Evolutionary conservation across 495 filamentous ascomycete genomes (phyloP).

Genomic region (Penicillium soppii): DNA sequence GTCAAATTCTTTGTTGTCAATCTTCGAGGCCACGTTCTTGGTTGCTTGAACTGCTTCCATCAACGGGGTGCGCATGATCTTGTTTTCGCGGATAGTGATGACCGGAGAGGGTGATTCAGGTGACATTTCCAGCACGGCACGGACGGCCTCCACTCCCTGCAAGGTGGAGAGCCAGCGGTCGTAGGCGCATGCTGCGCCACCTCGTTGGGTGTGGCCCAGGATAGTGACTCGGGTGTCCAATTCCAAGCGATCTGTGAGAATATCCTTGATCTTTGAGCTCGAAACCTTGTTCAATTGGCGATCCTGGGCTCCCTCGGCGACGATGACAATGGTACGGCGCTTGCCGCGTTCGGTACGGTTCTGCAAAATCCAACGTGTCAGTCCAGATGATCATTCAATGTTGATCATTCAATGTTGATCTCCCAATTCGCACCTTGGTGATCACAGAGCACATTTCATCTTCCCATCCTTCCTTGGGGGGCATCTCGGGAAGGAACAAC

Average conservation of each 20-base stretch:
- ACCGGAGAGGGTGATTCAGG: constrained; percentile 90
- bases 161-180: constrained; percentile 91
- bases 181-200: constrained; percentile 88
- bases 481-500: constrained; percentile 95
- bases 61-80: constrained; percentile 85
- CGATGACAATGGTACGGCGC: constrained; percentile 95
- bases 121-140: constrained; percentile 88
- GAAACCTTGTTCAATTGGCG: constrained; percentile 80
- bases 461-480: constrained; percentile 82
- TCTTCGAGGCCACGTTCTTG: constrained; percentile 76
- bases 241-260: constrained; percentile 74
- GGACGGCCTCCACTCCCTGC: constrained; percentile 95
- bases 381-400: background rate
- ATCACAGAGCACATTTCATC: constrained; percentile 85
- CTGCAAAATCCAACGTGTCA: constrained; percentile 35
- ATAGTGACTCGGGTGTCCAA: constrained; percentile 95
- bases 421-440: constrained; percentile 59
- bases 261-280: constrained; percentile 75
- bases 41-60: constrained; percentile 86
- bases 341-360: constrained; percentile 84
- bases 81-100: constrained; percentile 96
- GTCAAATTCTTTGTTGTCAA: constrained; percentile 78
- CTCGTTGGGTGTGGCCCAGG: constrained; percentile 93
- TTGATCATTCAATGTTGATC: background rate
- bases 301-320: constrained; percentile 94